A percentile compares a stretch with the other conserved stretches of the same genome.
phyloP scores from a whole-genome alignment of 441 rosid species.

The Arabidopsis lyrata region DNA sequence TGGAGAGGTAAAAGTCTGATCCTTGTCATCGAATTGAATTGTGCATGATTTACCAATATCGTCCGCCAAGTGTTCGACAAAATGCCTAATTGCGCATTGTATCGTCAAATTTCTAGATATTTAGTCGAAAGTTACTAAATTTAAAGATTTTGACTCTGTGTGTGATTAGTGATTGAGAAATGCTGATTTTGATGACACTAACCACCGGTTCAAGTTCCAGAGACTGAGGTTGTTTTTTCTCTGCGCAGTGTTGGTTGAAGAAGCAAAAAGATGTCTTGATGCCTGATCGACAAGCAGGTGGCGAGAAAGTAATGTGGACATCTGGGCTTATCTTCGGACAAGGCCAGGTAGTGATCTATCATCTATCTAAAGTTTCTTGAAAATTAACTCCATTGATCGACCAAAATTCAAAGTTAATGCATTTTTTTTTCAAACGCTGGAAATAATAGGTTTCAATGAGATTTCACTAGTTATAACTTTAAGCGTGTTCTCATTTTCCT shows the following conservation, averaged over 20 bases:
- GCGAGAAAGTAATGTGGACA: slow-evolving; percentile 74
- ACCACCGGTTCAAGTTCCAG: slow-evolving; percentile 15
- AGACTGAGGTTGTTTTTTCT: slow-evolving; percentile 16
- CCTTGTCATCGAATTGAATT: background rate
- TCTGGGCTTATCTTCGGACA: slow-evolving; percentile 89
- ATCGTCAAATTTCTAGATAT: background rate
- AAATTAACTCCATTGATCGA: slow-evolving; percentile 17
- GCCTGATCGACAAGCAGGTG: slow-evolving; percentile 76
- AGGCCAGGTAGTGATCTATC: slow-evolving; percentile 98
- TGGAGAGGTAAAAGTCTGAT: slow-evolving; percentile 77
- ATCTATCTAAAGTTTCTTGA: no score
- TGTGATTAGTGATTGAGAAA: slow-evolving; percentile 12
- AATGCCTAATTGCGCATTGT: slow-evolving; percentile 18
- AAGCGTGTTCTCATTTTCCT: background rate
- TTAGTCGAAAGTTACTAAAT: background rate
- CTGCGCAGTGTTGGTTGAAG: slow-evolving; percentile 91
- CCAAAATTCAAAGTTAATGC: background rate
- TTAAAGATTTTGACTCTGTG: slow-evolving; percentile 8
- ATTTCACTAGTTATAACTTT: background rate
- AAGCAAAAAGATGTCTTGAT: slow-evolving; percentile 77
- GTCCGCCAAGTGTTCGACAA: slow-evolving; percentile 16
- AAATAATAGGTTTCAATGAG: slow-evolving; percentile 5
- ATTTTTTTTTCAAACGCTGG: background rate
- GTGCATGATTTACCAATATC: slow-evolving; percentile 5
- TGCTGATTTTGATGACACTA: slow-evolving; percentile 12